Base-by-base conservation (phyloP, 345 rosid genomes). In the Eutrema heterophyllum region DNA sequence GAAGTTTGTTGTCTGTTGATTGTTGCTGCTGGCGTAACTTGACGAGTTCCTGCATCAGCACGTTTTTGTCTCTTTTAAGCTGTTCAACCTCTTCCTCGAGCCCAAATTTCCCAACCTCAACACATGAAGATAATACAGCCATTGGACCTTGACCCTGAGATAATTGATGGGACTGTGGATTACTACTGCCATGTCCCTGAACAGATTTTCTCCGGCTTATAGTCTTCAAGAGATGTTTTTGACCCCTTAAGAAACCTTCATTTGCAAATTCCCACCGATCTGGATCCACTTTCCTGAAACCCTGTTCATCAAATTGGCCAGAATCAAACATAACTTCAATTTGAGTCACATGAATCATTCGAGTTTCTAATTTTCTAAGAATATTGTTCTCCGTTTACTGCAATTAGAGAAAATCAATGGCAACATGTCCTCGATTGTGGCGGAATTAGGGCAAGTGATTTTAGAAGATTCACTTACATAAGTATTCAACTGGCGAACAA, bases 401-500 rank as follows among this genome's bases (percentile, higher is more conserved):
- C 14, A 14, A 44, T 44, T 5, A 48, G 52, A 16, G 14, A 50
- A 1, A 27, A 44, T 43, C 35, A 45, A 29, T 53, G 65, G 44
- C 33, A 0, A 44, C 24, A 41, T 2, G 24, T 21, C 2, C 27
- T 43, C 12, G 26, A 56, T 33, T 3, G 48, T 21, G 56, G 29
- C 1, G 44, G 10, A 70, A 35, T 59, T 36, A 59, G 26, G 49
- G 46, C n/a, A 35, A 5, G 18, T 48, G 49, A 4, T 60, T 64
- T 30, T 6, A 10, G 21, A 15, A 16, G 1, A 12, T 10, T 10
- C 41, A 64, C 64, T 70, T 82, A 93, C 97, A 53, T 93, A 93
- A 53, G 98, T 93, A 69, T 93, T 93, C 32, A 93, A 81, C 75
- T 93, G 98, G 46, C 97, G 84, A 68, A 92, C 96, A 43, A 92